These are phyloP conservation scores for Houttuynia cordata DNA, from an alignment of 164 flowering plant genomes.

Conservation along the genomic window DNA sequence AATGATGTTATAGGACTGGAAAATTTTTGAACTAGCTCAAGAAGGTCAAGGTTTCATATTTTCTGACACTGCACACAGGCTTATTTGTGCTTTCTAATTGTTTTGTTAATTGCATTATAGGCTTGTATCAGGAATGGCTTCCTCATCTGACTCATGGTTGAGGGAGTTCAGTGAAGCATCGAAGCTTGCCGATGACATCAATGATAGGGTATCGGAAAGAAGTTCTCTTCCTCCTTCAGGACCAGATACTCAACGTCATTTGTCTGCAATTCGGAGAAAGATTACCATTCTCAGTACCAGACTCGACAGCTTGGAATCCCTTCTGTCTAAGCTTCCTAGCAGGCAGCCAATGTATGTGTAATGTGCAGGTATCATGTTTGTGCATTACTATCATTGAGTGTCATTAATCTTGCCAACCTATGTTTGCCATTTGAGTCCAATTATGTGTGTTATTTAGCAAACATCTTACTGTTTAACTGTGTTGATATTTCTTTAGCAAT, in stretches of 20 bases:
- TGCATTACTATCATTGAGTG: not conserved
- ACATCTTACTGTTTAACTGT: no score
- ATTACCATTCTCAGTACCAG: constrained; percentile 74
- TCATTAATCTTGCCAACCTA: not conserved
- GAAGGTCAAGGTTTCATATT: no score
- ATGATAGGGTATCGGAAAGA: constrained; percentile 62
- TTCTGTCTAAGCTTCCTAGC: constrained; percentile 57
- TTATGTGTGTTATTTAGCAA: no score
- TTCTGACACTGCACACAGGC: no score
- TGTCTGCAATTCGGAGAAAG: constrained; percentile 73
- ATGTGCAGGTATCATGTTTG: not conserved
- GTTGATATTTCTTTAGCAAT: no score
- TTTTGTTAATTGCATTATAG: no score
- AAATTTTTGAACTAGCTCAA: no score
- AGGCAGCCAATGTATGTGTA: constrained; percentile 68
- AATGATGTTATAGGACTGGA: no score
- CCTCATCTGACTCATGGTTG: constrained; percentile 73
- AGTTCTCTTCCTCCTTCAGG: constrained; percentile 55
- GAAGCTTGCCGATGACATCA: constrained; percentile 78
- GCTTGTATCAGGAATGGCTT: constrained; percentile 46
- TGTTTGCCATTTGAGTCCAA: not conserved
- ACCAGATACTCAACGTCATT: constrained; percentile 70
- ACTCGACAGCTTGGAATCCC: constrained; percentile 71
- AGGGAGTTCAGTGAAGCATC: constrained; percentile 69
- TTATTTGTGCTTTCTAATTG: no score